Percentiles rank a stretch among this genome's conserved stretches.
These are phyloP conservation scores for Ceratobasidium sp. DNA, from an alignment of 1,284 basidiomycete genomes.

Conservation along the genomic window DNA sequence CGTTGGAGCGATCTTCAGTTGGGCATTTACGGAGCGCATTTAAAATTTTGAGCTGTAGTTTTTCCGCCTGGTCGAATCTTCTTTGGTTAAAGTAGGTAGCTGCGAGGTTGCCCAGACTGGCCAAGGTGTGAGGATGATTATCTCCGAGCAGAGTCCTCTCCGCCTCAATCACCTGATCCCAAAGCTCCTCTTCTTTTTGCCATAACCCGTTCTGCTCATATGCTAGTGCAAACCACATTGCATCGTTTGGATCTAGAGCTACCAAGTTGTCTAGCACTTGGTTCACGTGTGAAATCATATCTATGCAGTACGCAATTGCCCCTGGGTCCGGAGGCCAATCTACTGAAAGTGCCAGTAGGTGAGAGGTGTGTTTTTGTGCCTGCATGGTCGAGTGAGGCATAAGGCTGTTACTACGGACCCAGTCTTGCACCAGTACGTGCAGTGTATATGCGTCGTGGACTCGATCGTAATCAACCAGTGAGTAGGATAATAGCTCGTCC, in stretches of 20 bases:
- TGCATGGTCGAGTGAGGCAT: neutral
- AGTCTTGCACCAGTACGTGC: neutral
- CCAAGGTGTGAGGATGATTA: neutral
- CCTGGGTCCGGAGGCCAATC: neutral
- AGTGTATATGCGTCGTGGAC: neutral
- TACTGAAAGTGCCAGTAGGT: neutral
- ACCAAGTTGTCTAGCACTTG: neutral
- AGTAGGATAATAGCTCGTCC: neutral
- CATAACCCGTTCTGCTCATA: neutral
- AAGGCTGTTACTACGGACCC: neutral
- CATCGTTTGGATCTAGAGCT: neutral
- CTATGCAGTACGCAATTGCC: neutral
- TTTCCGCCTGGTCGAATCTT: neutral
- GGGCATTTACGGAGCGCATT: neutral
- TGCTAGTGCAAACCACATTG: neutral
- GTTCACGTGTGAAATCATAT: neutral
- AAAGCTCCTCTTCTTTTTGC: neutral
- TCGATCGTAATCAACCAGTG: neutral
- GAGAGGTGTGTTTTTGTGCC: neutral
- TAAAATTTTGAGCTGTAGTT: neutral
- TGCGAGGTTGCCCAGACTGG: neutral
- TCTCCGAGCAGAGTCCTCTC: neutral
- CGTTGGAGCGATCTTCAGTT: neutral
- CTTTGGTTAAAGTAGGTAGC: neutral
- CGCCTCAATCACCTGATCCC: neutral